Conservation (phyloP, 83 land plant species). For the Diphasiastrum complanatum region DNA sequence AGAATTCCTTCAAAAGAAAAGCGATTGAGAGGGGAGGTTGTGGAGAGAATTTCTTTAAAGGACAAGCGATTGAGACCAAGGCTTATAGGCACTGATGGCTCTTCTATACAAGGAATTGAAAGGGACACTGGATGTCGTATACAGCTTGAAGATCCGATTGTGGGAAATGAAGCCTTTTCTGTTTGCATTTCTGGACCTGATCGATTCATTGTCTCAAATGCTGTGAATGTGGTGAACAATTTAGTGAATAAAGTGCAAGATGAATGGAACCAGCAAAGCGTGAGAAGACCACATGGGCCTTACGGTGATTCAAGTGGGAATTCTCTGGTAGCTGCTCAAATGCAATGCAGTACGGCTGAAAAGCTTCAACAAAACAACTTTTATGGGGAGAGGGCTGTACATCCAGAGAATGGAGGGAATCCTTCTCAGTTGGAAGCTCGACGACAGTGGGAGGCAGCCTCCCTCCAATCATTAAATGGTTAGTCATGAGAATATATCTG, state of each 20-base stretch:
- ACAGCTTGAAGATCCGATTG: conserved; percentile 73
- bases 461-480: conserved; percentile 26
- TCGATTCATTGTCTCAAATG: conserved; percentile 65
- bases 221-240: conserved; percentile 79
- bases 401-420: conserved; percentile 14
- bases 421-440: conserved; percentile 31
- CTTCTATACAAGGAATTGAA: conserved; percentile 62
- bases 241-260: conserved; percentile 55
- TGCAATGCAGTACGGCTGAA: conserved; percentile 24
- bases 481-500: conserved; percentile 9
- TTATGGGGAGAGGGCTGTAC: conserved; percentile 7
- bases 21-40: conserved; percentile 2
- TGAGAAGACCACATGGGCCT: conserved; percentile 25
- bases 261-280: conserved; percentile 33
- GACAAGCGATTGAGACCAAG: conserved; percentile 71
- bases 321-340: conserved; percentile 23
- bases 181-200: conserved; percentile 59
- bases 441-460: conserved; percentile 34
- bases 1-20: conserved; percentile 38
- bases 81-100: conserved; percentile 69
- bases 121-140: conserved; percentile 81
- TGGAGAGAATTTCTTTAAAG: conserved; percentile 34
- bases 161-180: conserved; percentile 49
- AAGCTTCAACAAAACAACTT: conserved; percentile 25
- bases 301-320: conserved; percentile 18